Evolutionary conservation across 345 rosid genomes (phyloP).

Genomic region (Sisymbrium irio): DNA sequence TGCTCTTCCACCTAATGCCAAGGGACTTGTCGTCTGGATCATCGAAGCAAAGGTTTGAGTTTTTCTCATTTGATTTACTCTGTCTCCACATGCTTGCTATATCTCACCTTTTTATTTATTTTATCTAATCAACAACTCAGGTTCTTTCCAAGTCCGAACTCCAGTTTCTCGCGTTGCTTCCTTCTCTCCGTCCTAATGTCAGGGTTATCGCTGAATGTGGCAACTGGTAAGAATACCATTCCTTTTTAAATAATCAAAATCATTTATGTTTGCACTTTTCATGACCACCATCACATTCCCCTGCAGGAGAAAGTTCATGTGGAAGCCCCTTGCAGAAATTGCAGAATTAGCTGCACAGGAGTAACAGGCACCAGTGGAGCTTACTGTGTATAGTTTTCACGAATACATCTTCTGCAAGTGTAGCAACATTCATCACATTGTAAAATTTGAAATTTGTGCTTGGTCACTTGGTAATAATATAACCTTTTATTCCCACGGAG

Average conservation of each 20-base stretch:
- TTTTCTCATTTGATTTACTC: background rate
- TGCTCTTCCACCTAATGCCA: constrained; percentile 68
- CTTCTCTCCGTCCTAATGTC: constrained; percentile 78
- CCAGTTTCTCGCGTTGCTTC: constrained; percentile 89
- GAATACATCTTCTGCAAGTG: constrained; percentile 10
- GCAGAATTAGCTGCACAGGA: constrained; percentile 50
- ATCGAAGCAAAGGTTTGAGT: constrained; percentile 79
- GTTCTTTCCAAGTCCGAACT: constrained; percentile 83
- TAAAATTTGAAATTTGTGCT: background rate
- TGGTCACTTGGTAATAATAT: background rate
- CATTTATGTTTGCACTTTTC: background rate
- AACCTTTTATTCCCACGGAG: background rate
- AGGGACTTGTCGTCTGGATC: constrained; percentile 86
- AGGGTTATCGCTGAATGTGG: constrained; percentile 89
- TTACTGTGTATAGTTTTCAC: constrained; percentile 15
- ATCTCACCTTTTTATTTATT: background rate
- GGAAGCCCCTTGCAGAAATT: constrained; percentile 79
- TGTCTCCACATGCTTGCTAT: background rate
- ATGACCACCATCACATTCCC: background rate
- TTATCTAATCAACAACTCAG: constrained; percentile 35
- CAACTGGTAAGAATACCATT: constrained; percentile 54
- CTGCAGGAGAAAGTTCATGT: constrained; percentile 78
- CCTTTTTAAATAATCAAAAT: background rate
- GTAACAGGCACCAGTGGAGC: constrained; percentile 1
- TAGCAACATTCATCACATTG: constrained; percentile 3